Percentiles rank a stretch among this genome's conserved stretches.
Evolutionary conservation across 371 early-diverging fungal species (phyloP).

Genomic region (Actinomortierella wolfii): DNA sequence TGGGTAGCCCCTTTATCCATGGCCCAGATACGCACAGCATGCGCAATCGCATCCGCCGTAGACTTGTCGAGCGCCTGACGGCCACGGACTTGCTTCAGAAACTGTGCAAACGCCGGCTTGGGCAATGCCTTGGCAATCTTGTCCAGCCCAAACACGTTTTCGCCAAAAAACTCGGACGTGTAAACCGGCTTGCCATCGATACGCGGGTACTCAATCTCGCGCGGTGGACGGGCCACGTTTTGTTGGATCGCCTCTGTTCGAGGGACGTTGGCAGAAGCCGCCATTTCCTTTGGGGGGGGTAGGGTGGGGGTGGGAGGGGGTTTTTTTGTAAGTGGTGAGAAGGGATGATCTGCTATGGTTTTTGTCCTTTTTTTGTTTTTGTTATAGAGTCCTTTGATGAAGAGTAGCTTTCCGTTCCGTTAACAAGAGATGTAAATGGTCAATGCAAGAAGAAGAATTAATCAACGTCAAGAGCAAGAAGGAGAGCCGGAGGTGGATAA

Average conservation of each 20-base stretch:
- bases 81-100: constrained; percentile 85
- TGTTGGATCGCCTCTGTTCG: constrained; percentile 51
- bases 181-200: constrained; percentile 68
- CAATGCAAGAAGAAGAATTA: too few species aligned
- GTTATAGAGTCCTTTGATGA: not conserved
- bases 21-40: constrained; percentile 96
- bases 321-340: not conserved
- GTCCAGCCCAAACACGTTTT: constrained; percentile 88
- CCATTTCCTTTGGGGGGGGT: not conserved
- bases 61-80: constrained; percentile 83
- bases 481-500: too few species aligned
- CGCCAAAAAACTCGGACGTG: constrained; percentile 86
- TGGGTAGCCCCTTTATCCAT: constrained; percentile 92
- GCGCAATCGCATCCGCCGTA: constrained; percentile 96
- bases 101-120: constrained; percentile 90
- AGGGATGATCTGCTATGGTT: constrained; percentile 2
- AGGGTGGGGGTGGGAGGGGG: too few species aligned
- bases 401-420: too few species aligned
- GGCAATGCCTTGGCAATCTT: constrained; percentile 85
- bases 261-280: constrained; percentile 45
- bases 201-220: constrained; percentile 71
- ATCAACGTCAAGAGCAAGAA: too few species aligned
- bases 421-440: too few species aligned
- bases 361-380: not conserved
- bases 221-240: constrained; percentile 54